Evolutionary conservation across 148 eudicot genomes (phyloP).

Genomic region (Silene conica): DNA sequence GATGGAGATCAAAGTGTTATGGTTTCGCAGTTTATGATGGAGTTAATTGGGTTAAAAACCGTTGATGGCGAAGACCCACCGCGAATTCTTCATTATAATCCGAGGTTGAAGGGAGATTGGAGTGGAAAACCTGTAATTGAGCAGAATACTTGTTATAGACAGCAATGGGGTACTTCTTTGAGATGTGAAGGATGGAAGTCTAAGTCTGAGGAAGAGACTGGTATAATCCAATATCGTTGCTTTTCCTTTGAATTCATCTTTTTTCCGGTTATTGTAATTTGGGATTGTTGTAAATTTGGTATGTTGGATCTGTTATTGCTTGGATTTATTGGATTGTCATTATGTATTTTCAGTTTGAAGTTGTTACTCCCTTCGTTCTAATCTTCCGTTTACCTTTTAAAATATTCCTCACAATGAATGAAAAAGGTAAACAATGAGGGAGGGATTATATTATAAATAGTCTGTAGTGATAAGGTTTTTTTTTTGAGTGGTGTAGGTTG

Average conservation of each 20-base stretch:
- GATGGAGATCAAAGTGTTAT: slow-evolving; percentile 70
- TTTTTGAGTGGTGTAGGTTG: slow-evolving; percentile 10
- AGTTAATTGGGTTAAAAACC: slow-evolving; percentile 80
- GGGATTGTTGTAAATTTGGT: background rate
- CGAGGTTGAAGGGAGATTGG: slow-evolving; percentile 94
- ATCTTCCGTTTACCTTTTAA: too few species aligned
- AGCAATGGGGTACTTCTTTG: slow-evolving; percentile 83
- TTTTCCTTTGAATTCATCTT: slow-evolving; percentile 1
- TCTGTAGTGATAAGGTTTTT: background rate
- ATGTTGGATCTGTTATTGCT: slow-evolving; percentile 1
- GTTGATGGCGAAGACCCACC: slow-evolving; percentile 98
- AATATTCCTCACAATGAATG: too few species aligned
- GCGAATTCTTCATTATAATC: slow-evolving; percentile 80
- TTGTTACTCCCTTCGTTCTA: background rate
- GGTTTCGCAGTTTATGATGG: slow-evolving; percentile 94
- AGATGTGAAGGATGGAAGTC: slow-evolving; percentile 89
- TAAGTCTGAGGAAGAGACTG: slow-evolving; percentile 71
- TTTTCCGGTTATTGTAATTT: background rate
- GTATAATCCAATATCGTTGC: slow-evolving; percentile 33
- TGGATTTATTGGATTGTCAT: background rate
- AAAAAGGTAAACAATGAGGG: too few species aligned
- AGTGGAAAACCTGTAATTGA: slow-evolving; percentile 94
- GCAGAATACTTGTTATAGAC: slow-evolving; percentile 91
- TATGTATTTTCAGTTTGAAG: background rate
- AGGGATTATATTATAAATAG: background rate